A percentile compares a stretch with the other conserved stretches of the same genome.
Evolutionary conservation across 2,329 filamentous ascomycete species (phyloP).

Genomic region (Ceratocystis variospora): DNA sequence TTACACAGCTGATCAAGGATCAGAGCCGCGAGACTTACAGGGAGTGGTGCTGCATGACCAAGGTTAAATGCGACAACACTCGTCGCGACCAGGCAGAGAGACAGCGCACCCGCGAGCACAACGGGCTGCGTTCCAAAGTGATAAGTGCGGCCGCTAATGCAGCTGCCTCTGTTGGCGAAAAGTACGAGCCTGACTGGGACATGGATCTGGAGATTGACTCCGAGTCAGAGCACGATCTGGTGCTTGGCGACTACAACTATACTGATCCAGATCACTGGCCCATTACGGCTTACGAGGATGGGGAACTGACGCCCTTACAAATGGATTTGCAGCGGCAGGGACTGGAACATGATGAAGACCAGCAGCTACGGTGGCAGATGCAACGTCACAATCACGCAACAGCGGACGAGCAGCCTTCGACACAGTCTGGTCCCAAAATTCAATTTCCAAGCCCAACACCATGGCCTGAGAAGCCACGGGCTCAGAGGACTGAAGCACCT

Average conservation of each 20-base stretch:
- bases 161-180: not conserved
- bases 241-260: constrained; percentile 8
- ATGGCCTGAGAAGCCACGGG: no score
- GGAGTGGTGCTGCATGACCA: constrained; percentile 13
- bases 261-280: constrained; percentile 12
- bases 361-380: not conserved
- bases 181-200: not conserved
- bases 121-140: not conserved
- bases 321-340: not conserved
- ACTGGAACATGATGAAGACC: not conserved
- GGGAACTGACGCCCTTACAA: constrained; percentile 2
- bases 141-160: constrained; percentile 4
- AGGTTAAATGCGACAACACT: not conserved
- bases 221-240: not conserved
- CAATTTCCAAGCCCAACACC: not conserved
- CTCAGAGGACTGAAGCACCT: no score
- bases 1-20: constrained; percentile 11
- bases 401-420: not conserved
- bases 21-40: constrained; percentile 12
- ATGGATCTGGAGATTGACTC: constrained; percentile 1
- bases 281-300: constrained; percentile 10
- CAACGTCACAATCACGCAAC: not conserved
- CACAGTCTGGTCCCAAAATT: not conserved
- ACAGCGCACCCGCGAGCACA: constrained; percentile 8
- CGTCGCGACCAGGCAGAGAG: constrained; percentile 4